phyloP scores from a whole-genome alignment of 352 stramenopile species.

The Lagenidium giganteum region DNA sequence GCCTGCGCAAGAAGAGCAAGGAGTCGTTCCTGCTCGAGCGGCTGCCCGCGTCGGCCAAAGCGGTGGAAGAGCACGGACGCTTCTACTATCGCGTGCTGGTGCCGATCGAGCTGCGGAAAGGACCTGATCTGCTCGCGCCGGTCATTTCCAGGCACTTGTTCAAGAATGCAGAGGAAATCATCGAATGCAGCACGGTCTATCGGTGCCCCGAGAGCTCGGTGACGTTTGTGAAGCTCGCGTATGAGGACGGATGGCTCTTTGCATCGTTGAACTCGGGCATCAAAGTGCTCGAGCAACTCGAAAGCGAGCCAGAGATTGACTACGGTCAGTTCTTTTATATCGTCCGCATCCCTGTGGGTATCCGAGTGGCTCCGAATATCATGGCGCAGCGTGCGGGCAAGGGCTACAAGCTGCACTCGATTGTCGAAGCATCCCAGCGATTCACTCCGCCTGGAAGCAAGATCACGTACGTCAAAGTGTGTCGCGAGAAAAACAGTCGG shows the following conservation, averaged over 20 bases:
- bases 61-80: constrained; percentile 31
- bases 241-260: constrained; percentile 81
- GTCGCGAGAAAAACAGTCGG: constrained; percentile 62
- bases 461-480: constrained; percentile 83
- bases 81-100: constrained; percentile 79
- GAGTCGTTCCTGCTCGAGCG: constrained; percentile 25
- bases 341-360: constrained; percentile 76
- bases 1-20: constrained; percentile 1
- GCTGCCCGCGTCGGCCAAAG: constrained; percentile 28
- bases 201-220: constrained; percentile 67
- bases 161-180: constrained; percentile 81
- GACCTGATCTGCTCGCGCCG: constrained; percentile 62
- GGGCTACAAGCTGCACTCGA: constrained; percentile 76
- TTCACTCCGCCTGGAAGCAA: constrained; percentile 79
- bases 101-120: constrained; percentile 65
- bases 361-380: constrained; percentile 76
- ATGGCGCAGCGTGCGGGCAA: constrained; percentile 80
- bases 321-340: constrained; percentile 82
- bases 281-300: constrained; percentile 61
- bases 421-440: constrained; percentile 76
- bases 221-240: constrained; percentile 78
- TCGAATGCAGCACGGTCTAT: constrained; percentile 64
- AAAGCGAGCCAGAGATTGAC: constrained; percentile 55
- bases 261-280: constrained; percentile 80
- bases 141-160: constrained; percentile 63